These are phyloP conservation scores for Carex parvula DNA, from an alignment of 176 grass and related monocot genomes.

Conservation along the genomic window DNA sequence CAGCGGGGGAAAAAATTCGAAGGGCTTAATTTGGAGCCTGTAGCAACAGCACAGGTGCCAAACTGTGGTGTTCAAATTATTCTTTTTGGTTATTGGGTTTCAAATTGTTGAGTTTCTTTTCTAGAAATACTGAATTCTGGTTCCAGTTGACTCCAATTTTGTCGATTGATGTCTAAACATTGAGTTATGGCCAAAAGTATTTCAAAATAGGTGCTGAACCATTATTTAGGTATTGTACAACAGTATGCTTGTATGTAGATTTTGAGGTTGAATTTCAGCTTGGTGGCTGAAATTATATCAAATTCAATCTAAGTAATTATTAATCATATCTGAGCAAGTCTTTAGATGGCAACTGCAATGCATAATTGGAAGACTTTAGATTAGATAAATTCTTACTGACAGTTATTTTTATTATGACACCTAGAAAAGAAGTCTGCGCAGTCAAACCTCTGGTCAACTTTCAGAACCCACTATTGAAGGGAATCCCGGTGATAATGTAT, in stretches of 20 bases:
- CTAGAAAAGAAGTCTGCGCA: background rate
- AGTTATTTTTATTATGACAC: background rate
- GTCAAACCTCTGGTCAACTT: background rate
- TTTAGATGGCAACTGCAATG: background rate
- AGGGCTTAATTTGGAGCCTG: background rate
- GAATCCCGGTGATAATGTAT: background rate
- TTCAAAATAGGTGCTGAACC: background rate
- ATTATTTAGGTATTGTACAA: background rate
- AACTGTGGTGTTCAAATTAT: background rate
- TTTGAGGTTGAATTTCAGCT: background rate
- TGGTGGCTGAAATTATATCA: background rate
- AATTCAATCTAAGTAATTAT: background rate
- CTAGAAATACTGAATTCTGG: background rate
- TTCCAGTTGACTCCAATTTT: background rate
- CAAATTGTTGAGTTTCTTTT: background rate
- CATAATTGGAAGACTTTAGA: no score
- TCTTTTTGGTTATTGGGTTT: background rate
- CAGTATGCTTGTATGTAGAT: background rate
- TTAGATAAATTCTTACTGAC: background rate
- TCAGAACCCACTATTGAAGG: background rate
- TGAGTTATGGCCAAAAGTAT: background rate
- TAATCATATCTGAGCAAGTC: background rate
- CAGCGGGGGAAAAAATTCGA: background rate
- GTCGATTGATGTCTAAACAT: background rate
- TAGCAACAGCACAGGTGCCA: background rate